Conservation (phyloP, 371 early-diverging fungal genomes). For the Phascolomyces articulosus region DNA sequence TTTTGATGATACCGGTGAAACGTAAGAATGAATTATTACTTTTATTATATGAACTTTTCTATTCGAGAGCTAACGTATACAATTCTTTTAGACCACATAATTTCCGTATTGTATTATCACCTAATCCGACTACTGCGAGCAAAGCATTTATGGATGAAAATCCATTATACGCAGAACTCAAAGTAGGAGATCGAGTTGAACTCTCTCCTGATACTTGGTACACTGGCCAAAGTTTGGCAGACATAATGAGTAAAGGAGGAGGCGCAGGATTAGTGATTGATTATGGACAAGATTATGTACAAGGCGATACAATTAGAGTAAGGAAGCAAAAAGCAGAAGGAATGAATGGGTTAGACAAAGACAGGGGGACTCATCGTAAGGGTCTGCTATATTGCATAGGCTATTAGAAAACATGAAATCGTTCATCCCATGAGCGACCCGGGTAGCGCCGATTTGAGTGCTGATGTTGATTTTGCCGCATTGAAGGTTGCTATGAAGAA, state of each 20-base stretch:
- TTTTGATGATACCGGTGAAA: constrained; percentile 65
- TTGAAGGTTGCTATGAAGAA: constrained; percentile 63
- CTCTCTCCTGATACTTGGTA: constrained; percentile 81
- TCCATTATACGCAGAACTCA: constrained; percentile 38
- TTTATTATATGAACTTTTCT: no score
- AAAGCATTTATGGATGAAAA: constrained; percentile 56
- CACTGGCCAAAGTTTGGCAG: constrained; percentile 65
- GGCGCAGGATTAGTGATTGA: constrained; percentile 88
- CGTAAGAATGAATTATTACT: no score
- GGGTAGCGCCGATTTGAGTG: constrained; percentile 89
- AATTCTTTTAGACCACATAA: constrained; percentile 69
- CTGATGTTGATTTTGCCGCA: constrained; percentile 91
- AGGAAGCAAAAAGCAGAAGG: constrained; percentile 9
- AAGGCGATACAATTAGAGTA: constrained; percentile 84
- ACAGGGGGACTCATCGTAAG: no score
- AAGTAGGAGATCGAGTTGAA: constrained; percentile 81
- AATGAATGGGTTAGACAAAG: no score
- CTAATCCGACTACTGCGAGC: constrained; percentile 68
- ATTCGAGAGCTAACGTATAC: no score
- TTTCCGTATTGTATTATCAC: constrained; percentile 80
- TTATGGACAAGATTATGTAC: constrained; percentile 86
- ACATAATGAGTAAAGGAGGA: constrained; percentile 59
- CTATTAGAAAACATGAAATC: constrained; percentile 84
- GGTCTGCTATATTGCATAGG: constrained; percentile 56
- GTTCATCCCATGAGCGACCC: constrained; percentile 77